phyloP scores from a whole-genome alignment of 2,329 filamentous ascomycete genomes.

The Fusarium sp. region DNA sequence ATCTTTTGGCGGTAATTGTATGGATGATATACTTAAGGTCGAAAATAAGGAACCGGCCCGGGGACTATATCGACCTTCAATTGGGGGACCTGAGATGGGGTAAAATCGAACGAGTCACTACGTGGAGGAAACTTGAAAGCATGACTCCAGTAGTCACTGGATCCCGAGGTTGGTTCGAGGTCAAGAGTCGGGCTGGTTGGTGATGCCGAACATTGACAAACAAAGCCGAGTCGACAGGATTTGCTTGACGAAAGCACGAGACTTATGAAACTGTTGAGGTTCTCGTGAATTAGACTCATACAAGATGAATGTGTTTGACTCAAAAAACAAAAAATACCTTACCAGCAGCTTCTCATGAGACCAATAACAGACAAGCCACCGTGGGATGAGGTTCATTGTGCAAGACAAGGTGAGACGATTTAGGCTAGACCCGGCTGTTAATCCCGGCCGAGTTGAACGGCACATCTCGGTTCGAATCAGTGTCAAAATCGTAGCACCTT shows the following conservation, averaged over 20 bases:
- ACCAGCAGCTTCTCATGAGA: slow-evolving; percentile 14
- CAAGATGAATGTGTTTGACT: neutral
- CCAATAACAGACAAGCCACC: slow-evolving; percentile 2
- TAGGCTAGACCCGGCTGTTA: slow-evolving; percentile 43
- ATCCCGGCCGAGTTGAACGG: slow-evolving; percentile 33
- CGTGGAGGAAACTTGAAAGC: slow-evolving; percentile 7
- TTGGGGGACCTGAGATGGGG: slow-evolving; percentile 24
- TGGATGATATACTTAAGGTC: slow-evolving; percentile 23
- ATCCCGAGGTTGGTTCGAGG: slow-evolving; percentile 40
- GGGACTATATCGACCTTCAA: slow-evolving; percentile 26
- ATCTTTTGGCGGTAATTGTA: slow-evolving; percentile 21
- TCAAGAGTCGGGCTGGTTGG: slow-evolving; percentile 27
- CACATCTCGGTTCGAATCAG: slow-evolving; percentile 19
- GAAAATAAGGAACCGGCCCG: slow-evolving; percentile 36
- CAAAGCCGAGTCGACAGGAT: slow-evolving; percentile 17
- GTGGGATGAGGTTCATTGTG: slow-evolving; percentile 26
- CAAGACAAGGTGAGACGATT: slow-evolving; percentile 48
- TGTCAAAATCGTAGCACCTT: slow-evolving; percentile 31
- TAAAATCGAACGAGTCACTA: slow-evolving; percentile 38
- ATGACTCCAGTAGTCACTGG: slow-evolving; percentile 27
- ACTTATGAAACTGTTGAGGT: slow-evolving; percentile 6
- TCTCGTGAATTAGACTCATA: neutral
- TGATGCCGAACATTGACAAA: slow-evolving; percentile 39
- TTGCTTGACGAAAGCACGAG: neutral
- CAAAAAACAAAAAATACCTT: neutral